phyloP scores from a whole-genome alignment of 352 stramenopile species.

The Phytophthora tubulina region DNA sequence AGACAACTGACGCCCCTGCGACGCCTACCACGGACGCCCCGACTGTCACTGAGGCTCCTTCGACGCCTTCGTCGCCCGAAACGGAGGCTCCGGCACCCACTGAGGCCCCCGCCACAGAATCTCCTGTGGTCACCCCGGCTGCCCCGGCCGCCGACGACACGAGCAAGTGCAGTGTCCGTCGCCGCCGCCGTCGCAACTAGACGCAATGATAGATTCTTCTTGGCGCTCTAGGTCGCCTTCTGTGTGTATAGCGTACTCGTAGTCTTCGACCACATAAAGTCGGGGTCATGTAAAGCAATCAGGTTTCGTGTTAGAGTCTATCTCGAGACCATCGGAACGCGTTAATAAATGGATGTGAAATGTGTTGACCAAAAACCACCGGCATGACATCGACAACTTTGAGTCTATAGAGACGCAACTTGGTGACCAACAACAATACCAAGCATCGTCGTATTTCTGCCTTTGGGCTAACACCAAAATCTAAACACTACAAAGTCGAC shows the following conservation, averaged over 20 bases:
- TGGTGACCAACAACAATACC: neutral
- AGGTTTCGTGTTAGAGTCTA: constrained; percentile 20
- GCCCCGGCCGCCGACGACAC: constrained; percentile 21
- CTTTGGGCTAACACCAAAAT: constrained; percentile 24
- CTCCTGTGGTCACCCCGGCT: constrained; percentile 21
- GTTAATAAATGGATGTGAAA: constrained; percentile 29
- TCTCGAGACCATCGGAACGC: constrained; percentile 16
- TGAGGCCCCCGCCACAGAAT: constrained; percentile 12
- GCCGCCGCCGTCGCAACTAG: constrained; percentile 37
- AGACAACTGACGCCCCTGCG: constrained; percentile 14
- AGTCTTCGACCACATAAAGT: constrained; percentile 5
- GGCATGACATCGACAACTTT: too few relatives aligned
- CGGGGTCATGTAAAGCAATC: constrained; percentile 29
- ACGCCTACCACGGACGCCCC: constrained; percentile 18
- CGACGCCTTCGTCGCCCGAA: constrained; percentile 15
- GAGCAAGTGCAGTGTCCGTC: constrained; percentile 35
- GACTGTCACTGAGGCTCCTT: constrained; percentile 21
- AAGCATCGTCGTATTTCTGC: constrained; percentile 15
- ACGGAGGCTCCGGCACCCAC: constrained; percentile 17
- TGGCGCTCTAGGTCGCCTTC: constrained; percentile 5
- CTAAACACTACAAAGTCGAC: constrained; percentile 27
- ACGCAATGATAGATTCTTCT: constrained; percentile 16
- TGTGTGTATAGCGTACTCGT: constrained; percentile 18
- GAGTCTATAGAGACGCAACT: constrained; percentile 1
- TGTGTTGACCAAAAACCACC: neutral